Evolutionary conservation across 805 yeast species (phyloP).

Genomic region (Yamadazyma scolyti): DNA sequence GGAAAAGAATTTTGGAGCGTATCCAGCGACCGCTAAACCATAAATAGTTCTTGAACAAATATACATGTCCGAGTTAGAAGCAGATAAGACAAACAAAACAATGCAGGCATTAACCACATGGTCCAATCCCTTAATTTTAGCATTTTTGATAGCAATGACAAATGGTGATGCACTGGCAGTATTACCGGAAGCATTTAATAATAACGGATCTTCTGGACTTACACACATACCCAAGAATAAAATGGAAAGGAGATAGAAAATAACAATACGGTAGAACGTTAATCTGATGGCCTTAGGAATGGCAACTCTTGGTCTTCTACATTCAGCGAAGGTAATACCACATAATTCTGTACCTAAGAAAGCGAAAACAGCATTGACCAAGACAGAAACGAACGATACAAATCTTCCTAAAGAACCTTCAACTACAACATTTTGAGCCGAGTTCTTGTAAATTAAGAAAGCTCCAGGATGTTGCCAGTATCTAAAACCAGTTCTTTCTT

Average conservation of each 20-base stretch:
- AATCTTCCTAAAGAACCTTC: constrained; percentile 51
- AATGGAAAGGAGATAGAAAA: constrained; percentile 61
- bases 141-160: constrained; percentile 73
- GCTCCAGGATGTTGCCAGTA: constrained; percentile 73
- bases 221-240: constrained; percentile 68
- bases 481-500: constrained; percentile 70
- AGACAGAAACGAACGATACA: constrained; percentile 57
- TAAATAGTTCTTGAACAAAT: constrained; percentile 74
- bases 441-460: constrained; percentile 45
- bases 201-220: constrained; percentile 49
- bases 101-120: constrained; percentile 77
- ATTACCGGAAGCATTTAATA: constrained; percentile 49
- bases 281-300: constrained; percentile 70
- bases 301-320: constrained; percentile 58
- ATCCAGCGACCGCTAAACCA: constrained; percentile 68
- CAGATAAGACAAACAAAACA: constrained; percentile 72
- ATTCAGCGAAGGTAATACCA: constrained; percentile 73
- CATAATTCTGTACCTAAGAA: constrained; percentile 68
- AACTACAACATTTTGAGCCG: constrained; percentile 28
- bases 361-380: constrained; percentile 66
- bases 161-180: constrained; percentile 79
- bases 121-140: constrained; percentile 62
- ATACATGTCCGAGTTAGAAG: constrained; percentile 76
- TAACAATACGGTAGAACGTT: constrained; percentile 64
- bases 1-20: constrained; percentile 67